Evolutionary conservation across 495 filamentous ascomycete genomes (phyloP).

Genomic region (Sabuloglossum arenarium): DNA sequence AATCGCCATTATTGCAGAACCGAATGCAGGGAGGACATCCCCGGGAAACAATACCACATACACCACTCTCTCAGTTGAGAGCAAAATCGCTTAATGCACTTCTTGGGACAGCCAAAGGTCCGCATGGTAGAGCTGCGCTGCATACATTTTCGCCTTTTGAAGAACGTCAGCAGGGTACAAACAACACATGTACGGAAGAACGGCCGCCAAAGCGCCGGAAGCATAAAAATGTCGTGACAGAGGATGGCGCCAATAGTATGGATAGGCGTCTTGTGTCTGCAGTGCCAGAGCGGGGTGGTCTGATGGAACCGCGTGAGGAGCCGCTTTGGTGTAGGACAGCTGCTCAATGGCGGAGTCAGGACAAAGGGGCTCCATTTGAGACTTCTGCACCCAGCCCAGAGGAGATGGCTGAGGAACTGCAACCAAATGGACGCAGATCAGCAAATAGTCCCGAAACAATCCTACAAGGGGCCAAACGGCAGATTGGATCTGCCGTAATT

Average conservation of each 20-base stretch:
- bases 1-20: neutral
- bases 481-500: neutral
- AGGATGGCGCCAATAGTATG: neutral
- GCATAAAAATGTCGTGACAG: neutral
- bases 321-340: neutral
- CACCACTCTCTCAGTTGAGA: slow-evolving; percentile 12
- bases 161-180: slow-evolving; percentile 14
- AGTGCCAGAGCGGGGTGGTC: neutral
- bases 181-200: neutral
- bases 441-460: neutral
- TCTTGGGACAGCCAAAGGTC: slow-evolving; percentile 26
- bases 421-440: neutral
- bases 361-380: neutral
- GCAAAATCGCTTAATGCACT: slow-evolving; percentile 25
- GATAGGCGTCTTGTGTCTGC: neutral
- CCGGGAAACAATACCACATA: slow-evolving; percentile 1
- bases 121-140: slow-evolving; percentile 27
- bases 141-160: slow-evolving; percentile 29
- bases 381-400: neutral
- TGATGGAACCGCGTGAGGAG: neutral
- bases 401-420: neutral
- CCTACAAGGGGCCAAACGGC: neutral
- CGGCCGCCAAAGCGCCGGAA: neutral
- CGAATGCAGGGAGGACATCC: slow-evolving; percentile 3
- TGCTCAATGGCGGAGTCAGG: neutral